Evolutionary conservation across 2,329 filamentous ascomycete species (phyloP).

Genomic region (Talaromyces islandicus): DNA sequence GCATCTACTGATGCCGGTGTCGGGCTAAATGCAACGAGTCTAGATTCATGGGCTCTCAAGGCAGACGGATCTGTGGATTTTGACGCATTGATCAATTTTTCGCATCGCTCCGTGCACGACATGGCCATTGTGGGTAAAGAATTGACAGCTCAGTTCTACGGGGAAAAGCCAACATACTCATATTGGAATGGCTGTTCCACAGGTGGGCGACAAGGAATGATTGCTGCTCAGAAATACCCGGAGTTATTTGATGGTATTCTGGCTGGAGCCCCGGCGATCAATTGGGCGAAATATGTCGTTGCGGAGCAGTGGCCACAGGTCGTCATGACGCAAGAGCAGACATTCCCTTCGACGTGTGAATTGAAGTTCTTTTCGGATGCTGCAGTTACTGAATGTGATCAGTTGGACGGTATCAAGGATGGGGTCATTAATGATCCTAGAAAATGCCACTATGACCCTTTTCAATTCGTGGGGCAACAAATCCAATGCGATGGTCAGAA

Average conservation of each 20-base stretch:
- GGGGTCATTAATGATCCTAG: slow-evolving; percentile 15
- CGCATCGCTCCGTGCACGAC: slow-evolving; percentile 26
- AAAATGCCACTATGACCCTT: slow-evolving; percentile 21
- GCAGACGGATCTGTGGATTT: slow-evolving; percentile 27
- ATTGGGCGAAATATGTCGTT: slow-evolving; percentile 18
- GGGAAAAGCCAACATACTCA: slow-evolving; percentile 24
- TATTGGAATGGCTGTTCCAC: slow-evolving; percentile 44
- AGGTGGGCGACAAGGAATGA: slow-evolving; percentile 41
- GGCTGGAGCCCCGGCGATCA: slow-evolving; percentile 35
- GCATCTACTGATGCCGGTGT: slow-evolving; percentile 3
- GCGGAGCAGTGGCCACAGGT: slow-evolving; percentile 20
- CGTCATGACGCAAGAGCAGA: slow-evolving; percentile 16
- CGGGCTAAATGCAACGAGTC: background rate
- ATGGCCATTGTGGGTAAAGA: slow-evolving; percentile 25
- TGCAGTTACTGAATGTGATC: slow-evolving; percentile 31
- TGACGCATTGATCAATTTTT: slow-evolving; percentile 28
- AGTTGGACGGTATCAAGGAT: slow-evolving; percentile 31
- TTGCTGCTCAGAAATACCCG: slow-evolving; percentile 37
- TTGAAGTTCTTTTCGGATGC: slow-evolving; percentile 28
- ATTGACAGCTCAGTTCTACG: slow-evolving; percentile 25
- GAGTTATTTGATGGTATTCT: slow-evolving; percentile 43
- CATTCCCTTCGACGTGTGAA: slow-evolving; percentile 23
- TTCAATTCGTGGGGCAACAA: slow-evolving; percentile 13
- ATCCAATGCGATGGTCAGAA: slow-evolving; percentile 14
- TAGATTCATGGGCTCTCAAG: slow-evolving; percentile 12